These are phyloP conservation scores for Solanum appendiculatum DNA, from an alignment of 257 asterid genomes.

Conservation along the genomic window DNA sequence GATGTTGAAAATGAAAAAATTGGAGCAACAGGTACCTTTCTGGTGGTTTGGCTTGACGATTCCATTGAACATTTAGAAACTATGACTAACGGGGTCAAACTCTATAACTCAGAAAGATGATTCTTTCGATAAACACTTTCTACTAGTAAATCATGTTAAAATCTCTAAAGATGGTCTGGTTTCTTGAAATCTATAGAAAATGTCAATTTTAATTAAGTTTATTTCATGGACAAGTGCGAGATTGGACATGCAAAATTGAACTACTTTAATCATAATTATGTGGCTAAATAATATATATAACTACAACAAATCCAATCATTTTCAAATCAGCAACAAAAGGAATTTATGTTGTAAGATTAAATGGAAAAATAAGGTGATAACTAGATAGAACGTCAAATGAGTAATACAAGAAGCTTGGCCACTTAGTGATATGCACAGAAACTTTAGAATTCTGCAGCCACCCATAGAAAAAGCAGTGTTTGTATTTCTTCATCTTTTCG, in stretches of 20 bases:
- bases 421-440: too few species aligned
- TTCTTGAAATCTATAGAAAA: not conserved
- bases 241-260: too few species aligned
- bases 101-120: not conserved
- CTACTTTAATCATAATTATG: too few species aligned
- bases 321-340: not conserved
- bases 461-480: too few species aligned
- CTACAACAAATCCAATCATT: not conserved
- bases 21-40: slow-evolving; percentile 50
- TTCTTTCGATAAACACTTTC: not conserved
- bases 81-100: not conserved
- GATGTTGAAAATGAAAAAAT: too few species aligned
- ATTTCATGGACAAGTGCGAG: too few species aligned
- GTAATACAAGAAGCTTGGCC: too few species aligned
- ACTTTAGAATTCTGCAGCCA: too few species aligned
- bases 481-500: too few species aligned
- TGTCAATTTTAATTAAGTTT: too few species aligned
- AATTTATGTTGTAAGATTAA: not conserved
- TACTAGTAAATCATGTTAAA: not conserved
- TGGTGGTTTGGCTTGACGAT: slow-evolving; percentile 47
- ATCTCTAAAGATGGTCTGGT: not conserved
- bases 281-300: too few species aligned
- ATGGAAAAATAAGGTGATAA: too few species aligned
- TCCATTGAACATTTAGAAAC: slow-evolving; percentile 2
- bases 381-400: not conserved